Base-by-base conservation (phyloP, 1,139 yeast genomes). In the Saccharomyces hybrid region DNA sequence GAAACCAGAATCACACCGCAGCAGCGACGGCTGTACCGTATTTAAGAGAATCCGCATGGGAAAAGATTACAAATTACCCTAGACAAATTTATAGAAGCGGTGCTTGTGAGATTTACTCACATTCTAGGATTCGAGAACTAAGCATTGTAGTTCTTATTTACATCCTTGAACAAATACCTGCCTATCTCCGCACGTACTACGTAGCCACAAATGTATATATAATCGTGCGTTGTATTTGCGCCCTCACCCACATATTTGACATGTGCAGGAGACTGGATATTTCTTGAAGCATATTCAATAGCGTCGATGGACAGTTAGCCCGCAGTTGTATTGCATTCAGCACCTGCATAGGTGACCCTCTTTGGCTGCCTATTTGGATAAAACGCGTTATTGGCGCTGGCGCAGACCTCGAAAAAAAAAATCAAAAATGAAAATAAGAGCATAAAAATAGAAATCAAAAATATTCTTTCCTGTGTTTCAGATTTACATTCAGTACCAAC, bases 401-500 rank as follows among this genome's bases (percentile, higher is more conserved):
- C 44, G 44, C 44, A 38, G 44, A 19, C 44, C 26, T 38, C 44
- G 44, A 38, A 38, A 38, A 38, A 34, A 34, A 38, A 38, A 38
- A 38, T 38, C 44, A 38, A 38, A 38, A 38, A 38, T 16, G 44
- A 38, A 38, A 38, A 38, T 38, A 38, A 38, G 44, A 38, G 44
- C 44, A 38, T 38, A 38, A 38, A 38, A 38, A 38, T 38, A 38
- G 44, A 38, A 38, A 38, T 16, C 25, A 38, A 38, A 19, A 38
- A 38, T 38, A 38, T 38, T 38, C 44, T 38, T 38, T 19, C 25
- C 44, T 38, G 44, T 38, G 44, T 38, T 38, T 38, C 44, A 38
- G 44, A 19, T 38, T 38, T 38, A 38, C 25, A 25, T 19, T 38
- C 11, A 9, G 11, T 19, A 19, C 19, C 26, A 9, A 9, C 44